Base-by-base conservation (phyloP, 179 eudicot species). In the Pouteria campechiana region DNA sequence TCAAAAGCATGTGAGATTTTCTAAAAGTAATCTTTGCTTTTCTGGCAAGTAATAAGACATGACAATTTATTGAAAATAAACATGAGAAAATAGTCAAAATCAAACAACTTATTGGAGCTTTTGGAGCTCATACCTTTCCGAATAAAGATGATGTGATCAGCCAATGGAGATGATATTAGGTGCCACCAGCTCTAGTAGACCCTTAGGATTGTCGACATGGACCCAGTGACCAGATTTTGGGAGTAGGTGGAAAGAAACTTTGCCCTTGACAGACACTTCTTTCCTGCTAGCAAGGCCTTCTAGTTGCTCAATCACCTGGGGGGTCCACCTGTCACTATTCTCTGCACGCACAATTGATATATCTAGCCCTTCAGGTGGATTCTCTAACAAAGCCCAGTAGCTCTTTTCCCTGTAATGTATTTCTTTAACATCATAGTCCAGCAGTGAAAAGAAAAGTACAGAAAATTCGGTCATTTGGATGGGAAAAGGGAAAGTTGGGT, bases 221-320 rank as follows among this genome's bases (percentile, higher is more conserved):
- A 92, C 96, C 99, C 99, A 92, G 49, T 92, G 99, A 29, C 99
- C 96, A 0, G 99, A 69, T 38, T 75, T 83, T 17, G 94, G 94
- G 41, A 87, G 88, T 37, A 82, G 69, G 44, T 82, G 82, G 46
- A 72, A 52, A 2, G 74, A 82, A 22, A 77, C 62, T 33, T 65
- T 87, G n/a, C 96, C 92, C 53, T 64, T 75, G 17, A 68, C 58
- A 55, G 15, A 76, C 60, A 55, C 68, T 20, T 15, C 53, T 35
- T 52, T 54, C 48, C 53, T 73, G 9, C 41, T 25, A 7, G 78
- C 51, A 39, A 87, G 69, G 14, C 50, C 59, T 64, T 75, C 76
- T 19, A 92, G 85, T 65, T 71, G 68, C 52, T 71, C 71, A 29
- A 87, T 49, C 18, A 69, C 60, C 25, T 67, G 54, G n/a, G 70